A percentile compares a stretch with the other conserved stretches of the same genome.
phyloP scores from a whole-genome alignment of 805 yeast species.

The Yamadazyma sp. region DNA sequence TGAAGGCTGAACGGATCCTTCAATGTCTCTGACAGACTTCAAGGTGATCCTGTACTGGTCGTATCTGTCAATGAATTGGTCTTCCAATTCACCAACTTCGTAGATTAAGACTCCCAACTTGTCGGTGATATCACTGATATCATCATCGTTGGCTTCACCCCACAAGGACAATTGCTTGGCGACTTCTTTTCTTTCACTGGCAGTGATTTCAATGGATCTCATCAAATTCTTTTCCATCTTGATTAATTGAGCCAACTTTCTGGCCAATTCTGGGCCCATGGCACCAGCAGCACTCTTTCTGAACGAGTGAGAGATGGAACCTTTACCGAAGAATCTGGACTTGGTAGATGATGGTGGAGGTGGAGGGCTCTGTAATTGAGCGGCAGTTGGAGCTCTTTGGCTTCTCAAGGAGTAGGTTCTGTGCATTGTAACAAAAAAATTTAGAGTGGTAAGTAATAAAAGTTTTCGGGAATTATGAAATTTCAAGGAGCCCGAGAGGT shows the following conservation, averaged over 20 bases:
- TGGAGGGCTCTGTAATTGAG: slow-evolving; percentile 76
- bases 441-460: not conserved
- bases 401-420: slow-evolving; percentile 82
- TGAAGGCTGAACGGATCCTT: slow-evolving; percentile 96
- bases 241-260: slow-evolving; percentile 86
- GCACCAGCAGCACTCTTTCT: slow-evolving; percentile 88
- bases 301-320: slow-evolving; percentile 64
- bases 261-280: slow-evolving; percentile 91
- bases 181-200: slow-evolving; percentile 91
- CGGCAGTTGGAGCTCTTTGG: slow-evolving; percentile 78
- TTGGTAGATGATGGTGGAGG: slow-evolving; percentile 79
- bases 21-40: slow-evolving; percentile 93
- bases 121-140: slow-evolving; percentile 94
- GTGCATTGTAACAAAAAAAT: slow-evolving; percentile 67
- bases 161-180: slow-evolving; percentile 96
- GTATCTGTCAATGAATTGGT: slow-evolving; percentile 96
- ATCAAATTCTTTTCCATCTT: slow-evolving; percentile 96
- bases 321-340: slow-evolving; percentile 70
- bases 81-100: slow-evolving; percentile 97
- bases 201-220: slow-evolving; percentile 89
- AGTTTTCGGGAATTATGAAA: slow-evolving; percentile 3
- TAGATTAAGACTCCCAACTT: slow-evolving; percentile 93
- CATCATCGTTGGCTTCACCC: slow-evolving; percentile 99
- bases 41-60: slow-evolving; percentile 96
- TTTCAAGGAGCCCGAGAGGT: slow-evolving; percentile 7